Evolutionary conservation across 768 basidiomycete species (phyloP), one percentile per base, ranked within the genome.

Genomic region (Candolleomyces efflorescens): DNA sequence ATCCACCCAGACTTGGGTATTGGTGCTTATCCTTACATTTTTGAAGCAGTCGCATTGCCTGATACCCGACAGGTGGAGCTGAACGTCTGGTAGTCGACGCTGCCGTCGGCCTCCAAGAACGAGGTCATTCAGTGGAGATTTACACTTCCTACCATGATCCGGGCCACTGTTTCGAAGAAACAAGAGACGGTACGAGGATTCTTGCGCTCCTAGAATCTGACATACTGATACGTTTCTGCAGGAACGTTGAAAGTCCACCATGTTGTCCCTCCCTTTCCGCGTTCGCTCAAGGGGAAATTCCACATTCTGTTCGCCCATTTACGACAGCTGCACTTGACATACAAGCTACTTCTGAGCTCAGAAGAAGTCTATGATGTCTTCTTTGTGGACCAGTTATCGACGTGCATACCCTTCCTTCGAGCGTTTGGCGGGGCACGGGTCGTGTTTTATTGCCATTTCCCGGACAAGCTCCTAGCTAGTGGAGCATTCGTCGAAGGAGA

Each of bases 381-480:
- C 73, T 87, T 98, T 59, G 90, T 98, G 3, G 96, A 98, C 73
- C 97, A 98, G 68, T 84, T 98, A 18, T 94, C 93, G 4, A 93
- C 94, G 1, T 94, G 90, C 62, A 78, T 98, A 23, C 96, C 96
- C 0, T 76, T 97, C 58, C 77, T 99, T 0, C 82, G 91, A 2
- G 65, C 75, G 59, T 65, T 91, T 13, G 82, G 78, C 2, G 77
- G 77, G 20, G 91, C 83, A n/a, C 85, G 92, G 2, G 90, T 96
- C 27, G 87, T 98, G 18, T 98, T 98, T 72, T 98, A 99, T 69
- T 96, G 94, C 63, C 97, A 98, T 69, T 98, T 99, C 63, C 97
- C 96, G 0, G 96, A 99, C 73, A 96, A 96, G 70, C 77, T 98
- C 0, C 81, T 98, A 24, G 84, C 89, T 5, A 82, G 84, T 60